Percentiles rank a stretch among this genome's conserved stretches.
phyloP scores from a whole-genome alignment of 2,329 filamentous ascomycete species.

The Colletotrichum incanum region DNA sequence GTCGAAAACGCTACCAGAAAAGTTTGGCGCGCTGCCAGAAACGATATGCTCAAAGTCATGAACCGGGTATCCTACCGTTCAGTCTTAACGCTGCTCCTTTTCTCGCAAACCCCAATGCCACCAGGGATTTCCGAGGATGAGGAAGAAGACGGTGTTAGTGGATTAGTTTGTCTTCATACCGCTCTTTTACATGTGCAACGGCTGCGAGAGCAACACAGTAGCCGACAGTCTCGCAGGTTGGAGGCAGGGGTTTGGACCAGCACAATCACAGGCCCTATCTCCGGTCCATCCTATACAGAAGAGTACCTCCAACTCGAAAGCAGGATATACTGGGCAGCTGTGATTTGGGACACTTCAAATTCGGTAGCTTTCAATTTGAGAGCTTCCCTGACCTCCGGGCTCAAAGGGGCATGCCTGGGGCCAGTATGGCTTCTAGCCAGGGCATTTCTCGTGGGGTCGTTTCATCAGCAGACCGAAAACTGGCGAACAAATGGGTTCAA shows the following conservation, averaged over 20 bases:
- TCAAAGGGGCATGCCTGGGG: conserved; percentile 42
- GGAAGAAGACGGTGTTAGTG: conserved; percentile 33
- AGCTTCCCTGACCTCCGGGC: conserved; percentile 34
- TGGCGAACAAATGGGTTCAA: conserved; percentile 16
- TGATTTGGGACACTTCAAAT: conserved; percentile 41
- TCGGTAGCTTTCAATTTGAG: conserved; percentile 39
- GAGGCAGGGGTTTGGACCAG: not conserved
- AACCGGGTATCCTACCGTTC: conserved; percentile 40
- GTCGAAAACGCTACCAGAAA: conserved; percentile 14
- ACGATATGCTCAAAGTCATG: conserved; percentile 42
- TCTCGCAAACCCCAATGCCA: conserved; percentile 37
- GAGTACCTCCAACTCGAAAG: conserved; percentile 40
- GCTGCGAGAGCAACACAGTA: conserved; percentile 12
- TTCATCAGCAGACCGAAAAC: conserved; percentile 7
- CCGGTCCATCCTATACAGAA: not conserved
- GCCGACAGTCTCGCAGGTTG: not conserved
- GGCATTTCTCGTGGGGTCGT: conserved; percentile 33
- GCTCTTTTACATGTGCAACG: conserved; percentile 32
- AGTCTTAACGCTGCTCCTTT: conserved; percentile 37
- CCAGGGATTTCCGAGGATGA: conserved; percentile 38
- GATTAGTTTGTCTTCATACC: conserved; percentile 34
- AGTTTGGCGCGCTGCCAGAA: conserved; percentile 37
- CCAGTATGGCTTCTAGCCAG: conserved; percentile 38
- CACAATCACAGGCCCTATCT: not conserved
- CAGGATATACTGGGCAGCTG: conserved; percentile 39